Base-by-base conservation (phyloP, 768 basidiomycete genomes). In the Leucosporidium creatinivorum region DNA sequence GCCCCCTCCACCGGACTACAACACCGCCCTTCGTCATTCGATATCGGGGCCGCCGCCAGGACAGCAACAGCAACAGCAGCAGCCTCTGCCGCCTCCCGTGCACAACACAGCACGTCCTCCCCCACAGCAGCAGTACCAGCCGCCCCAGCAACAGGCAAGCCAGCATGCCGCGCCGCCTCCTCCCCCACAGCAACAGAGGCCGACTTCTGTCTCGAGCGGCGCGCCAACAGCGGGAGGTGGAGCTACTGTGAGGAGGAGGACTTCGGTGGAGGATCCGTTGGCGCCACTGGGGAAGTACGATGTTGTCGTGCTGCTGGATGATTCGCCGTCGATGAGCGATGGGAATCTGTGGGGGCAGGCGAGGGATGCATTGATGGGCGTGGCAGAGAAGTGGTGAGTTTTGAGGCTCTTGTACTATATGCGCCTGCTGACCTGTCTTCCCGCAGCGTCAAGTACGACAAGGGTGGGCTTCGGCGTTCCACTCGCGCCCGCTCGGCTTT, bases 251-350 rank as follows among this genome's bases (percentile, higher is more conserved):
- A 31, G 39, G 26, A 6, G 68, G 47, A 7, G 58, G n/a, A 56
- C 39, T 17, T 49, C 52, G 10, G 54, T 69, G 10, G 68, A 69
- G 56, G 68, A 69, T 33, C 44, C 51, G 4, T 44, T 67, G 18
- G 66, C 62, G 2, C 48, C 57, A 19, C 48, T 69, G 23, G 30
- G 59, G 0, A n/a, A 47, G 44, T 69, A 64, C 61, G 66, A 73
- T 36, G 28, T 69, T 3, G 52, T 62, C 6, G 13, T 71, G 3
- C 60, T 73, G 21, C 59, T 75, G 8, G 74, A 75, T 49, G 74
- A 74, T 33, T 58, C 52, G 13, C 66, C 69, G 26, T 65, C 62
- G 0, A 73, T 75, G 72, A n/a, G 58, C 4, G 31, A 63, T 30
- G 39, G 39, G 8, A 44, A 44, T 44, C n/a, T 64, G 5, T 75